Evolutionary conservation across 306 rosid genomes (phyloP), one percentile per base, ranked within the genome.

Genomic region (Senna siamea): DNA sequence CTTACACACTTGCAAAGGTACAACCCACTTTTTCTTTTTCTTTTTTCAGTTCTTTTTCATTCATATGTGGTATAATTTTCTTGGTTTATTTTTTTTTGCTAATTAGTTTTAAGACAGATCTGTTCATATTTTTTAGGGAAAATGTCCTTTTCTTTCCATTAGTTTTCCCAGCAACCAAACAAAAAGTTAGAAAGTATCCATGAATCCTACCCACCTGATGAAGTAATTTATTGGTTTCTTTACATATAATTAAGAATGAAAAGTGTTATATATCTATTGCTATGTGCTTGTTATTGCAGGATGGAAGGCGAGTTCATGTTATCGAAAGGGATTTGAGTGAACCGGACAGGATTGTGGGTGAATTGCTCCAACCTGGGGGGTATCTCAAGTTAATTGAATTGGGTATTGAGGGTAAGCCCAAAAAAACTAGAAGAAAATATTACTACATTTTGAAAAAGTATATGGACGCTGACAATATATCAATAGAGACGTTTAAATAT

Each of bases 341-440:
- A 75, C 97, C 92, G 15, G 92, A 91, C 8, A 89, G 97, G 59
- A 93, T 93, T 73, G 97, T 91, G 12, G 98, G 97, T 47, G 98
- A 93, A 79, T 75, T 91, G 69, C 78, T 93, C 20, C 97, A 91
- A 72, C 98, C 97, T 58, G 98, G 98, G 1, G 98, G 98, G 4
- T 93, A 91, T 76, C 78, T 93, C 7, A 91, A 86, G 81, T 71
- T 91, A 72, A 72, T 91, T 47, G 96, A 91, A 79, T 82, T 93
- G 77, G 96, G 89, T 23, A 86, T 93, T 71, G 78, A 86, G 62
- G 98, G 98, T 93, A 82, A 76, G 83, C 38, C 30, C 30, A 61
- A 19, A 57, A 74, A 35, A 46, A 14, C 40, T 4, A 0, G 3
- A 37, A 37, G 1, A 0, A 7, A 37, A 37, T 37, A 4, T 26